Evolutionary conservation across 2,329 filamentous ascomycete species (phyloP), one percentile per base, ranked within the genome.

Genomic region (Amylocarpus encephaloides): DNA sequence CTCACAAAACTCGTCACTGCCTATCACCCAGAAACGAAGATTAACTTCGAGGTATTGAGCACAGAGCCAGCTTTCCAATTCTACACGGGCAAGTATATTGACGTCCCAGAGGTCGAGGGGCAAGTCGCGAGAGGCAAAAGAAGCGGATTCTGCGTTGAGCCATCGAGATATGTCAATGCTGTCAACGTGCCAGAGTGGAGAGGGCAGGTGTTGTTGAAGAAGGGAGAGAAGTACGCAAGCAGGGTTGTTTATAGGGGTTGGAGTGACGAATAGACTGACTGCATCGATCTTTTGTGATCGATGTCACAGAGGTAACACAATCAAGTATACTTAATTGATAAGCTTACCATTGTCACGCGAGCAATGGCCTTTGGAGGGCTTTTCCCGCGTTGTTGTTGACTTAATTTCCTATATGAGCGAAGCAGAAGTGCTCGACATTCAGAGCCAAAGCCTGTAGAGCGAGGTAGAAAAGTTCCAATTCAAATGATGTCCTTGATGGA

Each of bases 51-150:
- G 68, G 85, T 95, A 5, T 74, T 82, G 63, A 93, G 88, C 73
- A 97, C 92, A 0, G 92, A 97, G 73, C 93, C 93, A 0, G 88
- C 89, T 0, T 97, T 96, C 75, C 92, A 97, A 69, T 95, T 96
- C 72, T 97, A 97, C 71, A 94, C 90, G 0, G 93, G 92, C 57
- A 85, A 87, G 64, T 85, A 83, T 64, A 90, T 94, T 58, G 73
- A 93, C 61, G 85, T 95, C 11, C 85, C 87, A 0, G 84, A 73
- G 29, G 73, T 82, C 3, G 76, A 74, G 75, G 75, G 73, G 2
- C 68, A 79, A 26, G 80, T 85, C 0, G 82, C 84, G 1, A 78
- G 88, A 43, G 79, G 77, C 0, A 65, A 80, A 3, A 79, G 89
- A 43, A 81, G 83, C 40, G 92, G 86, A 0, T 94, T 97, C 72